Evolutionary conservation across 495 filamentous ascomycete genomes (phyloP).

Genomic region (Penicillium samsonianum): DNA sequence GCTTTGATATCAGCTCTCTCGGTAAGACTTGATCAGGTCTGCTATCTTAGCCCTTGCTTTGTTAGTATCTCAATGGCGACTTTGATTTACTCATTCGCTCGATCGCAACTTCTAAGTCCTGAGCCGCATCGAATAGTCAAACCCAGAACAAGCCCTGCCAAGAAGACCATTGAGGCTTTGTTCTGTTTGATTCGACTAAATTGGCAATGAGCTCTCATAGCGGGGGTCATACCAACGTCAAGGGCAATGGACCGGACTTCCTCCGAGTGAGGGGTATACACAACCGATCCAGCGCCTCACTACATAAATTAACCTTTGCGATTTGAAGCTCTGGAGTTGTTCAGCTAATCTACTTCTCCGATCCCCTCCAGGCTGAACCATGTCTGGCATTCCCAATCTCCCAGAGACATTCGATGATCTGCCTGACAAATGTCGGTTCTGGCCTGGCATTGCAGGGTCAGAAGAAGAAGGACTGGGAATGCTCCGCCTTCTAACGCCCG

Average conservation of each 20-base stretch:
- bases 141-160: no score
- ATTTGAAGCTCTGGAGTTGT: no score
- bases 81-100: no score
- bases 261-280: conserved; percentile 10
- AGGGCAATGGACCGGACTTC: conserved; percentile 1
- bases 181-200: background rate
- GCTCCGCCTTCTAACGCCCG: conserved; percentile 50
- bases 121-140: no score
- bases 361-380: conserved; percentile 5
- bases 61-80: no score
- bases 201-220: background rate
- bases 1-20: no score
- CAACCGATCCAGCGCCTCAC: background rate
- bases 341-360: background rate
- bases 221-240: conserved; percentile 12
- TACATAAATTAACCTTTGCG: background rate
- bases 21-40: no score
- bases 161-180: no score
- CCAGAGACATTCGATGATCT: conserved; percentile 51
- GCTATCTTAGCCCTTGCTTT: no score
- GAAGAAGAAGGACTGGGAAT: conserved; percentile 56
- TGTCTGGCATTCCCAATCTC: conserved; percentile 27
- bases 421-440: conserved; percentile 51
- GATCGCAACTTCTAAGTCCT: no score
- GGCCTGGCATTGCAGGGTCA: conserved; percentile 47